Percentiles rank a stretch among this genome's conserved stretches.
These are phyloP conservation scores for Paramecium bursaria DNA, from an alignment of 73 alveolate genomes.

Conservation along the genomic window DNA sequence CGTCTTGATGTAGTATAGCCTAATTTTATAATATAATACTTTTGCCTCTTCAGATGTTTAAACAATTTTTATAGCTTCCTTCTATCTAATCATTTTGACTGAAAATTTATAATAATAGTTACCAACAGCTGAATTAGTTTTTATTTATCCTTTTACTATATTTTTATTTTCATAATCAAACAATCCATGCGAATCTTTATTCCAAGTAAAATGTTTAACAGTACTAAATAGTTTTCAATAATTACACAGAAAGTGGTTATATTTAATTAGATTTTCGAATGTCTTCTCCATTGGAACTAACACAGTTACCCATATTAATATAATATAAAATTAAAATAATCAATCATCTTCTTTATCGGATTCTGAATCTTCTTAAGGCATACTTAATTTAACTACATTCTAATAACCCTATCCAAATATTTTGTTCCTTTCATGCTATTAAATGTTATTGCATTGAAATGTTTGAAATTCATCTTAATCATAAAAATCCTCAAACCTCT, in stretches of 20 bases:
- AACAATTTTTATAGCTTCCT: conserved; percentile 26
- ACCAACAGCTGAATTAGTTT: conserved; percentile 59
- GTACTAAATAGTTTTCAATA: conserved; percentile 16
- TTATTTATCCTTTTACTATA: conserved; percentile 69
- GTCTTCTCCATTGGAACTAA: conserved; percentile 42
- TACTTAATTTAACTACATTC: too few relatives aligned
- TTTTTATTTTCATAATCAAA: conserved; percentile 83
- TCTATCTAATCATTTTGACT: conserved; percentile 13
- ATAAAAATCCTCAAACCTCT: conserved; percentile 9
- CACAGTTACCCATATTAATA: conserved; percentile 59
- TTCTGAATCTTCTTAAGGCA: too few relatives aligned
- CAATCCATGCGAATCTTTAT: conserved; percentile 83
- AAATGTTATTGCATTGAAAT: too few relatives aligned
- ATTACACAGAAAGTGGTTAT: conserved; percentile 10
- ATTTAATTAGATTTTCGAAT: conserved; percentile 36
- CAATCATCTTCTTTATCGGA: too few relatives aligned
- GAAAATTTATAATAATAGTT: not conserved
- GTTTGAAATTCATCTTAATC: too few relatives aligned
- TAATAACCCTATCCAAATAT: too few relatives aligned
- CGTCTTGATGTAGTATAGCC: conserved; percentile 1
- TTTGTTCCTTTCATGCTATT: too few relatives aligned
- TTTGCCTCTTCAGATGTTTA: conserved; percentile 39
- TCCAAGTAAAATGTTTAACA: conserved; percentile 77
- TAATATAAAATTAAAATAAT: too few relatives aligned
- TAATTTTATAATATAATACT: conserved; percentile 8